Conservation (phyloP, 2,329 filamentous ascomycete species). For the Fusarium chuoi region DNA sequence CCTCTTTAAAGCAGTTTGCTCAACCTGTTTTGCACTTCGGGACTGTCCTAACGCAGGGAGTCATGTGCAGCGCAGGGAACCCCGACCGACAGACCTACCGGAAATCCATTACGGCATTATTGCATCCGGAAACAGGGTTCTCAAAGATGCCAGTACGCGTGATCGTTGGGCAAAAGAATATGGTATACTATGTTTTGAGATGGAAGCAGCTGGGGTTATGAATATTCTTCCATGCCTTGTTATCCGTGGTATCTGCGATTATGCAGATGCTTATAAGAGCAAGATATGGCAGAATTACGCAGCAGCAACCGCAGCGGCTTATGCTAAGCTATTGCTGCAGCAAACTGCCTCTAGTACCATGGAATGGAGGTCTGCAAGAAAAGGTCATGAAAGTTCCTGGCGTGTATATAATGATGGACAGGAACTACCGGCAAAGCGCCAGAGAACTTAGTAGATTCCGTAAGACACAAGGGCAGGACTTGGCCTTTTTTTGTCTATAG, state of each 20-base stretch:
- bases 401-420: background rate
- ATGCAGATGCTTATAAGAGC: background rate
- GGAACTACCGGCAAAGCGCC: fast-evolving
- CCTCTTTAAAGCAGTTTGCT: background rate
- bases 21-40: fast-evolving
- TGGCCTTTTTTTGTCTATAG: too few species aligned
- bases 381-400: fast-evolving
- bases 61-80: background rate
- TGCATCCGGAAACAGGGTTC: background rate
- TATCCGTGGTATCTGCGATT: background rate
- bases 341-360: fast-evolving
- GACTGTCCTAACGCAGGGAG: fast-evolving
- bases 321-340: fast-evolving
- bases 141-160: fast-evolving
- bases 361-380: background rate
- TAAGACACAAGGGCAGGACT: background rate
- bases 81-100: fast-evolving
- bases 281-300: background rate
- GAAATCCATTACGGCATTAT: background rate
- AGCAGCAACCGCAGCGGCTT: background rate
- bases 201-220: background rate
- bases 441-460: background rate
- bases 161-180: background rate
- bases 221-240: background rate
- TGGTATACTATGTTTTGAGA: background rate